phyloP scores from a whole-genome alignment of 257 asterid genomes.

The Henckelia pumila region DNA sequence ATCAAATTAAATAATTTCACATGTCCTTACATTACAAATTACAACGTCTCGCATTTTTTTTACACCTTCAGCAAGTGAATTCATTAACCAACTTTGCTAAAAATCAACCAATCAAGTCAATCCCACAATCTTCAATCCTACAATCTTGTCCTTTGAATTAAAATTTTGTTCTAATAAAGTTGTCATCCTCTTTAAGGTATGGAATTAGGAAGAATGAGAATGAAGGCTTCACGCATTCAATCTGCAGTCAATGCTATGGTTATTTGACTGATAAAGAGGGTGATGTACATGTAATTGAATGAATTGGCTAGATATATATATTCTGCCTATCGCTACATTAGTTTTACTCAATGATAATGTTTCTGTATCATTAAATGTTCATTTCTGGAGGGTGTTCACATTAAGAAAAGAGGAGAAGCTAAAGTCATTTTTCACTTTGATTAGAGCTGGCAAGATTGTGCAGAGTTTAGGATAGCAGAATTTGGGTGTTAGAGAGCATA shows the following conservation, averaged over 20 bases:
- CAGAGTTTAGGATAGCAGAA: not conserved
- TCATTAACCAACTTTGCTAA: not conserved
- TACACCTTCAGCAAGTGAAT: too few relatives aligned
- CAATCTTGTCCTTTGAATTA: too few relatives aligned
- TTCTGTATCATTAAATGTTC: slow-evolving; percentile 20
- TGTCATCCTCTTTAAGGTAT: too few relatives aligned
- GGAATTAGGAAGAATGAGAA: too few relatives aligned
- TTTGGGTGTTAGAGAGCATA: not conserved
- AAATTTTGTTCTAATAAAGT: too few relatives aligned
- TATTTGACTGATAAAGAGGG: too few relatives aligned
- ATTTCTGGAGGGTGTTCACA: not conserved
- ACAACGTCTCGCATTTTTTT: too few relatives aligned
- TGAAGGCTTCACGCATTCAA: too few relatives aligned
- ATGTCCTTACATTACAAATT: too few relatives aligned
- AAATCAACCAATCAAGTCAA: not conserved
- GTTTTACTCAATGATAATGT: not conserved
- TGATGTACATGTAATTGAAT: not conserved
- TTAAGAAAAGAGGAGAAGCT: not conserved
- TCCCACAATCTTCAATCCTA: not conserved
- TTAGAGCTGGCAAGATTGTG: too few relatives aligned
- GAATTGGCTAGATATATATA: not conserved
- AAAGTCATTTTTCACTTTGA: too few relatives aligned
- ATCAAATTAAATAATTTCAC: not conserved
- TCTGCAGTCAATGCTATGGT: too few relatives aligned
- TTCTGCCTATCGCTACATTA: not conserved